These are phyloP conservation scores for Caloboletus inedulis DNA, from an alignment of 1,284 basidiomycete species.

Conservation along the genomic window DNA sequence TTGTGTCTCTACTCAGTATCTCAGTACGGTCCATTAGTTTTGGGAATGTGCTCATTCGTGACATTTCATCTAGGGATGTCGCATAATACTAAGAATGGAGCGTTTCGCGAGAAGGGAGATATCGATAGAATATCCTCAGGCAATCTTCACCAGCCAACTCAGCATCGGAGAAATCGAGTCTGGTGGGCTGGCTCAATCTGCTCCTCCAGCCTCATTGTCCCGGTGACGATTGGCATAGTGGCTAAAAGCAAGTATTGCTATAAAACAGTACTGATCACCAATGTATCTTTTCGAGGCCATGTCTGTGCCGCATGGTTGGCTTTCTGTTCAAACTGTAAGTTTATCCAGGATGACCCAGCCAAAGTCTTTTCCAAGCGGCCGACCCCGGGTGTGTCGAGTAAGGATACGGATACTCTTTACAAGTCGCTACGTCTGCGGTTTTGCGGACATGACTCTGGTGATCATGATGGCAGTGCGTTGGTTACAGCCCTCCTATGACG, in stretches of 20 bases:
- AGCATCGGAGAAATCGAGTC: not conserved
- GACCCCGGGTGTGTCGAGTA: not conserved
- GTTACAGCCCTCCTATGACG: no score
- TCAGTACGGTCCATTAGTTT: slow-evolving; percentile 11
- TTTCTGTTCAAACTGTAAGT: no score
- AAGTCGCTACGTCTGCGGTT: no score
- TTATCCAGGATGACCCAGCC: not conserved
- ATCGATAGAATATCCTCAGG: not conserved
- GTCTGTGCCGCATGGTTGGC: not conserved
- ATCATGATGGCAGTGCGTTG: not conserved
- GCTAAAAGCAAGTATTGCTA: no score
- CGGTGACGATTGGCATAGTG: not conserved
- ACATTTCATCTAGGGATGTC: slow-evolving; percentile 16
- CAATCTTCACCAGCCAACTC: not conserved
- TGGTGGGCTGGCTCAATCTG: not conserved
- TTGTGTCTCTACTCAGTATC: slow-evolving; percentile 11
- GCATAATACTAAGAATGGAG: slow-evolving; percentile 22
- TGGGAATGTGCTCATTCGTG: not conserved
- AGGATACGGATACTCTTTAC: not conserved
- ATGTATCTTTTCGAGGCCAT: no score
- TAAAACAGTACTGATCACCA: not conserved
- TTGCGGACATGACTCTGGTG: not conserved
- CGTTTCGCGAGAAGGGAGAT: slow-evolving; percentile 12
- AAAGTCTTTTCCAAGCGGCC: no score
- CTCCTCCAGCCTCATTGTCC: not conserved